A percentile compares a stretch with the other conserved stretches of the same genome.
Conservation (phyloP, 208 protist genomes). For the Entamoeba histolytica region DNA sequence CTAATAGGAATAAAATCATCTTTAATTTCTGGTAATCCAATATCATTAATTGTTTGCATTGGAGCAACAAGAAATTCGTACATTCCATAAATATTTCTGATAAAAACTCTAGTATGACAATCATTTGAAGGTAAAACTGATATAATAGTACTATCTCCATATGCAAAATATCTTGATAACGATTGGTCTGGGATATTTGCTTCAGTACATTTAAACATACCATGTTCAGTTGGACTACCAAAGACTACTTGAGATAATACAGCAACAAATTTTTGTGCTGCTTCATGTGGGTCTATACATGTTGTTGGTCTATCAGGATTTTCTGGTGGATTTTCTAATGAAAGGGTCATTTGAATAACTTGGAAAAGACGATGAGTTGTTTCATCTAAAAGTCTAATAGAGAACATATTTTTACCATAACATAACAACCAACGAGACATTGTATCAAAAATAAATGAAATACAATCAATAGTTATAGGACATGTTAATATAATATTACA, state of each 20-base stretch:
- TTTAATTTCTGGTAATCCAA: background rate
- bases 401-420: background rate
- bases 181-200: background rate
- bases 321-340: background rate
- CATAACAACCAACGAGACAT: background rate
- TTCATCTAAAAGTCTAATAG: background rate
- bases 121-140: background rate
- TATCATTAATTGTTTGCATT: background rate
- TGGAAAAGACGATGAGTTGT: background rate
- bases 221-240: background rate
- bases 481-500: background rate
- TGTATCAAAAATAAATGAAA: background rate
- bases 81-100: background rate
- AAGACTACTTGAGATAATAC: background rate
- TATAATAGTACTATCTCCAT: background rate
- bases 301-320: background rate
- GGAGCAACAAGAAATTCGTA: background rate
- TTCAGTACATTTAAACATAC: background rate
- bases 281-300: background rate
- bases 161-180: background rate
- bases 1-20: background rate
- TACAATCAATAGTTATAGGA: background rate
- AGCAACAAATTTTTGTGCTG: background rate
- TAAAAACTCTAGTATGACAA: background rate
- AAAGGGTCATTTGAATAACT: background rate